Percentiles rank a stretch among this genome's conserved stretches.
phyloP scores from a whole-genome alignment of 176 grass and related monocot genomes.

The Stipa capillata region DNA sequence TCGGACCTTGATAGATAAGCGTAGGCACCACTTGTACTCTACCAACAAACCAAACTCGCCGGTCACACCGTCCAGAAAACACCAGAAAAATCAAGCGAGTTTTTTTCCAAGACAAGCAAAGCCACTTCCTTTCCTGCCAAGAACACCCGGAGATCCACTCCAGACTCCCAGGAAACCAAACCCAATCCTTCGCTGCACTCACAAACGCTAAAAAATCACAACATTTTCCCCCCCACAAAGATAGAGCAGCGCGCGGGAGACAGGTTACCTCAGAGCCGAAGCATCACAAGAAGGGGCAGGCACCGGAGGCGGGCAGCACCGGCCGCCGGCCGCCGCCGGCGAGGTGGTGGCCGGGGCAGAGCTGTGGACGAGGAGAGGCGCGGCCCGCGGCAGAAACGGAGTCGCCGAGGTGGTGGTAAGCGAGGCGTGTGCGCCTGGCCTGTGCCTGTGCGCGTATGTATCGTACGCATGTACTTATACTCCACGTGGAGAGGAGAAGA shows the following conservation, averaged over 20 bases:
- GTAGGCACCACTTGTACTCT: background rate
- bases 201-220: too few species aligned
- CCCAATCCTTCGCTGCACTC: too few species aligned
- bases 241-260: background rate
- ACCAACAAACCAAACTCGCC: conserved; percentile 10
- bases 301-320: too few species aligned
- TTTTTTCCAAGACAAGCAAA: background rate
- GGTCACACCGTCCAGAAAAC: background rate
- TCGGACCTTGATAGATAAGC: conserved; percentile 7
- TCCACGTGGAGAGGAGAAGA: too few species aligned
- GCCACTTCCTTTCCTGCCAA: background rate
- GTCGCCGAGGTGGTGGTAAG: background rate
- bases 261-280: background rate
- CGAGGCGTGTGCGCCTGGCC: too few species aligned
- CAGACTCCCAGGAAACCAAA: background rate
- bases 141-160: conserved; percentile 20
- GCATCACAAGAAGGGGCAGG: background rate
- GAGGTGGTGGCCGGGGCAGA: background rate
- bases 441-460: too few species aligned
- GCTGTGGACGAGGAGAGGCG: too few species aligned
- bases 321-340: too few species aligned
- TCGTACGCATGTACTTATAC: background rate
- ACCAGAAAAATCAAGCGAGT: background rate
- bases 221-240: background rate
- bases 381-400: background rate